Conservation (phyloP, 306 rosid species). For the Oxytropis ochrocephala region DNA sequence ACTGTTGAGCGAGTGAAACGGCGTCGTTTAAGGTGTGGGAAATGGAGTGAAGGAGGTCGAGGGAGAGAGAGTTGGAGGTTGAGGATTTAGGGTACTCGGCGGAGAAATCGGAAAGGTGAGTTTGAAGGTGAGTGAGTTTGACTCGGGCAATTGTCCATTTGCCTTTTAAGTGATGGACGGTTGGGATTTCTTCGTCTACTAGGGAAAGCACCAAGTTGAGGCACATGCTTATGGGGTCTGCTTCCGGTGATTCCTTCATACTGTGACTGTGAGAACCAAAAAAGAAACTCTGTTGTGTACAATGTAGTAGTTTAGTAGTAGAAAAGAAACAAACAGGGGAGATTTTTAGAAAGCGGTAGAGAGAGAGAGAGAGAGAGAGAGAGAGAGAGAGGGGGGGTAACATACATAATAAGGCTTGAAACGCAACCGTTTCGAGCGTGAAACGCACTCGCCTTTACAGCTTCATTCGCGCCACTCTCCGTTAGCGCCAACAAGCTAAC, state of each 20-base stretch:
- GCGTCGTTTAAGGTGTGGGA: slow-evolving; percentile 43
- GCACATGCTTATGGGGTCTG: slow-evolving; percentile 34
- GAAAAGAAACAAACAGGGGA: no score
- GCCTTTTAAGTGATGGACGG: slow-evolving; percentile 47
- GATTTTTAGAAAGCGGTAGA: no score
- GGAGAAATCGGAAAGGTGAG: slow-evolving; percentile 60
- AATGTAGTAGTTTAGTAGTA: not conserved
- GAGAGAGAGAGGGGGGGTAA: not conserved
- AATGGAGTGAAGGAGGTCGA: slow-evolving; percentile 58
- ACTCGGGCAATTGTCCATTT: slow-evolving; percentile 62
- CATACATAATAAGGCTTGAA: not conserved
- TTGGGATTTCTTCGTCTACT: slow-evolving; percentile 37
- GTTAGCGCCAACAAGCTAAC: not conserved
- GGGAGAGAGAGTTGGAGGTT: slow-evolving; percentile 50
- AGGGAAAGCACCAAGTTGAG: slow-evolving; percentile 32
- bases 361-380: not conserved
- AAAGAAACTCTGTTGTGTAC: not conserved
- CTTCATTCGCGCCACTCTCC: slow-evolving; percentile 10
- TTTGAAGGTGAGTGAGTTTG: slow-evolving; percentile 57
- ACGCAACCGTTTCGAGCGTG: slow-evolving; percentile 18
- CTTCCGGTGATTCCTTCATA: slow-evolving; percentile 49
- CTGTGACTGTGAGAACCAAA: not conserved
- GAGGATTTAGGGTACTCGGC: slow-evolving; percentile 39
- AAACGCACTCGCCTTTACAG: not conserved
- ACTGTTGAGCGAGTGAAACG: slow-evolving; percentile 40